Conservation (phyloP, 2,329 filamentous ascomycete genomes). For the Penicillium thymicola region DNA sequence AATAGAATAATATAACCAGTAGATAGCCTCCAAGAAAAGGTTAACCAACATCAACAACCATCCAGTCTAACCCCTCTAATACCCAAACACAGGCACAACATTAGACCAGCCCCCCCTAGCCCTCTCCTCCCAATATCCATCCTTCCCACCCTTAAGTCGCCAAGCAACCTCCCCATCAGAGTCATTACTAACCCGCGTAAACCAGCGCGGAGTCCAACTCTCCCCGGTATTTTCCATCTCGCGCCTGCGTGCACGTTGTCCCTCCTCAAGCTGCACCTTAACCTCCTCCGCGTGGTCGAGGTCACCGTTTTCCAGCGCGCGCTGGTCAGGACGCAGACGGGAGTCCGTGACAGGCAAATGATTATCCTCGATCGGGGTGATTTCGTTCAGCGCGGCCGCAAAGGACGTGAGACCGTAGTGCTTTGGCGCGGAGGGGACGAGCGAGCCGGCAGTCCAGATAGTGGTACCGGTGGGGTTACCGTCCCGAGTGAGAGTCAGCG, state of each 20-base stretch:
- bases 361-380: slow-evolving; percentile 73
- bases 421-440: slow-evolving; percentile 74
- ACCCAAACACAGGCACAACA: slow-evolving; percentile 54
- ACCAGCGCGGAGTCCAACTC: slow-evolving; percentile 76
- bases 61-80: slow-evolving; percentile 10
- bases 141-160: slow-evolving; percentile 74
- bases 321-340: slow-evolving; percentile 81
- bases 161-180: slow-evolving; percentile 49
- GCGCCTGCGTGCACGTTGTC: slow-evolving; percentile 70
- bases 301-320: slow-evolving; percentile 75
- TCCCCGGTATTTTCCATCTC: slow-evolving; percentile 73
- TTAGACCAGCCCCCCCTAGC: slow-evolving; percentile 63
- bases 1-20: not conserved
- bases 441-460: slow-evolving; percentile 73
- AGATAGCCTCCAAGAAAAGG: not conserved
- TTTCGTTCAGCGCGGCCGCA: slow-evolving; percentile 80
- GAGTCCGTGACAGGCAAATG: slow-evolving; percentile 78
- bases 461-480: slow-evolving; percentile 61
- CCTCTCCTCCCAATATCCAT: slow-evolving; percentile 92
- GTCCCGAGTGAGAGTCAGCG: slow-evolving; percentile 63
- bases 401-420: slow-evolving; percentile 88
- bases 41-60: not conserved
- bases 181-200: slow-evolving; percentile 61
- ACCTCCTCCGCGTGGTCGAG: slow-evolving; percentile 78
- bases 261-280: slow-evolving; percentile 82